Evolutionary conservation across 2,329 filamentous ascomycete genomes (phyloP).

Genomic region (Clarireedia homoeocarpa): DNA sequence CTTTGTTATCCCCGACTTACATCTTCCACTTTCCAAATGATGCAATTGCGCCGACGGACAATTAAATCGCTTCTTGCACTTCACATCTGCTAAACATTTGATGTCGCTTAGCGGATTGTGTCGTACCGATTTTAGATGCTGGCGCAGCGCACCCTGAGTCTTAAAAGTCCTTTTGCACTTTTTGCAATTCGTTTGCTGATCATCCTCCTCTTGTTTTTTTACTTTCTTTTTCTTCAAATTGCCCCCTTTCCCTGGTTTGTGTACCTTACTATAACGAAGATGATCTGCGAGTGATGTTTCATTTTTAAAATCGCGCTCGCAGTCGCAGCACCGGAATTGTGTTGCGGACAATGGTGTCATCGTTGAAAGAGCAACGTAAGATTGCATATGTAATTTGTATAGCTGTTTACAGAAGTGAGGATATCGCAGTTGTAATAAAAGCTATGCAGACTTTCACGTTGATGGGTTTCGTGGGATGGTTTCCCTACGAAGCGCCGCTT

Average conservation of each 20-base stretch:
- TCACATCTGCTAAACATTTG: too few species aligned
- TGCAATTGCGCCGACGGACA: too few species aligned
- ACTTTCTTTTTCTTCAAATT: constrained; percentile 10
- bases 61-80: too few species aligned
- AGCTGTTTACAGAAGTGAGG: constrained; percentile 10
- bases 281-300: constrained; percentile 12
- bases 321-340: constrained; percentile 15
- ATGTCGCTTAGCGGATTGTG: neutral
- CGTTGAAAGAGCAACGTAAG: neutral
- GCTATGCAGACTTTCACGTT: constrained; percentile 10
- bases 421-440: constrained; percentile 11
- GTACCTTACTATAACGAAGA: constrained; percentile 12
- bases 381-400: constrained; percentile 13
- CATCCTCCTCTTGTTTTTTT: constrained; percentile 5
- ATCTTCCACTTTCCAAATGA: too few species aligned
- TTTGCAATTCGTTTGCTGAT: neutral
- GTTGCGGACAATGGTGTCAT: neutral
- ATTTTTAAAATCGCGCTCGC: constrained; percentile 15
- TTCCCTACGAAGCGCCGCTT: constrained; percentile 9
- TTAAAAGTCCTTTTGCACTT: constrained; percentile 15
- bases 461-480: constrained; percentile 11
- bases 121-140: constrained; percentile 12
- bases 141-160: constrained; percentile 4
- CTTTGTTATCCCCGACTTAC: too few species aligned
- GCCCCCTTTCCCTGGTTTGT: constrained; percentile 5